Percentiles rank a stretch among this genome's conserved stretches.
phyloP scores from a whole-genome alignment of 2,329 filamentous ascomycete species.

The Clarireedia hainanense region DNA sequence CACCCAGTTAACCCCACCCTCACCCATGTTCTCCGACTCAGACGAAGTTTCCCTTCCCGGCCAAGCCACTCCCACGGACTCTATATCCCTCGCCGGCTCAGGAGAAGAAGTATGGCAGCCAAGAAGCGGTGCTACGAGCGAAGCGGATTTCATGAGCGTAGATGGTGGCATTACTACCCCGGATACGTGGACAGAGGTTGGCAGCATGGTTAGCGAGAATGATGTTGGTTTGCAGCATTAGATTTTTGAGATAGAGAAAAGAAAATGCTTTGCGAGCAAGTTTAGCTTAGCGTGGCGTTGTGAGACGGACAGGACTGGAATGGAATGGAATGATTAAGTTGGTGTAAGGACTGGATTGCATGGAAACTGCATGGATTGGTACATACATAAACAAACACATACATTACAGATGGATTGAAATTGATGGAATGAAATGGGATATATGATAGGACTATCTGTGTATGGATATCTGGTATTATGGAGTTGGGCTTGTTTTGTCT shows the following conservation, averaged over 20 bases:
- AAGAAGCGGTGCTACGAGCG: constrained; percentile 32
- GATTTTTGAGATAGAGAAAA: constrained; percentile 12
- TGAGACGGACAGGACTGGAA: not conserved
- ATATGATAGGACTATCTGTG: no score
- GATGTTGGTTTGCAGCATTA: constrained; percentile 25
- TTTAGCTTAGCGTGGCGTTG: not conserved
- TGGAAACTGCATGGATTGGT: not conserved
- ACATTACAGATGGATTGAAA: no score
- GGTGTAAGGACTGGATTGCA: not conserved
- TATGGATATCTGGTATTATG: no score
- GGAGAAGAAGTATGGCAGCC: constrained; percentile 35
- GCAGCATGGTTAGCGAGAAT: constrained; percentile 47
- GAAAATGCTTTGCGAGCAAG: not conserved
- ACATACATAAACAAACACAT: no score
- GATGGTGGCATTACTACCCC: constrained; percentile 53
- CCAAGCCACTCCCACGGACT: constrained; percentile 51
- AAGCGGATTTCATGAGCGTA: constrained; percentile 51
- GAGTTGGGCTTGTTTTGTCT: no score
- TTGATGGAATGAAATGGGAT: no score
- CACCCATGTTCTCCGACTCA: constrained; percentile 21
- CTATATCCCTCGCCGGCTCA: constrained; percentile 45
- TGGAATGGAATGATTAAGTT: not conserved
- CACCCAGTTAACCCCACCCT: constrained; percentile 13
- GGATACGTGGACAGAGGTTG: constrained; percentile 57
- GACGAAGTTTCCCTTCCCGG: constrained; percentile 27